Conservation (phyloP, 1,139 yeast species). For the Kluyveromyces sp. region DNA sequence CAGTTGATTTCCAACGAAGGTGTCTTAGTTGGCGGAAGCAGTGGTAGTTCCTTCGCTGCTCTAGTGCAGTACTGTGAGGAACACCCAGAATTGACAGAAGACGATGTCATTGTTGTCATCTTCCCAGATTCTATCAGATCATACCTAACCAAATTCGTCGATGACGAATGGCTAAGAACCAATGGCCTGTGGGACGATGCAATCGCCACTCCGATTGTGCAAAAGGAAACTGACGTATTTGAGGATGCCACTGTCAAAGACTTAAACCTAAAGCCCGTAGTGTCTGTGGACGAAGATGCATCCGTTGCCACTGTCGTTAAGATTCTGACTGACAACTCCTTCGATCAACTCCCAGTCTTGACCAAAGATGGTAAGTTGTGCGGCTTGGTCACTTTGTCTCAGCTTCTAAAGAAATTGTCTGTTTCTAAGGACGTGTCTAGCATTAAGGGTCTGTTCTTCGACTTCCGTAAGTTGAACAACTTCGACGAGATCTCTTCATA, state of each 20-base stretch:
- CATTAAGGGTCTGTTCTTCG: constrained; percentile 59
- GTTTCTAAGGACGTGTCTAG: constrained; percentile 54
- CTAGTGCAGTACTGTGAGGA: constrained; percentile 65
- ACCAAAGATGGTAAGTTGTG: constrained; percentile 53
- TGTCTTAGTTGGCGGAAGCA: constrained; percentile 80
- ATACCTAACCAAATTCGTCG: constrained; percentile 80
- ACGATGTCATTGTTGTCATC: constrained; percentile 71
- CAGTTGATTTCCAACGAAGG: constrained; percentile 83
- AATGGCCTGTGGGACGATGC: constrained; percentile 61
- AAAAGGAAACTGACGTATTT: constrained; percentile 40
- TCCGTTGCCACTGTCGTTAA: constrained; percentile 62
- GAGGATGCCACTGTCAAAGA: constrained; percentile 61
- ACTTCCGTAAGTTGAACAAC: constrained; percentile 66
- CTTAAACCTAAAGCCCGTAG: constrained; percentile 74
- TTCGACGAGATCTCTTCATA: constrained; percentile 56
- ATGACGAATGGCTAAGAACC: constrained; percentile 85
- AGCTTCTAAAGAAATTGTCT: constrained; percentile 61
- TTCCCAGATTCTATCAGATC: constrained; percentile 88
- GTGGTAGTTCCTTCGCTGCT: constrained; percentile 81
- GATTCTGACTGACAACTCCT: constrained; percentile 67
- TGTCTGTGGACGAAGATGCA: constrained; percentile 59
- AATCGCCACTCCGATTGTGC: constrained; percentile 30
- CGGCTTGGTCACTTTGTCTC: constrained; percentile 74
- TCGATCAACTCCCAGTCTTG: constrained; percentile 81
- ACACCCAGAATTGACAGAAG: constrained; percentile 53